Conservation (phyloP, 768 basidiomycete species). For the Collybia mongolica region DNA sequence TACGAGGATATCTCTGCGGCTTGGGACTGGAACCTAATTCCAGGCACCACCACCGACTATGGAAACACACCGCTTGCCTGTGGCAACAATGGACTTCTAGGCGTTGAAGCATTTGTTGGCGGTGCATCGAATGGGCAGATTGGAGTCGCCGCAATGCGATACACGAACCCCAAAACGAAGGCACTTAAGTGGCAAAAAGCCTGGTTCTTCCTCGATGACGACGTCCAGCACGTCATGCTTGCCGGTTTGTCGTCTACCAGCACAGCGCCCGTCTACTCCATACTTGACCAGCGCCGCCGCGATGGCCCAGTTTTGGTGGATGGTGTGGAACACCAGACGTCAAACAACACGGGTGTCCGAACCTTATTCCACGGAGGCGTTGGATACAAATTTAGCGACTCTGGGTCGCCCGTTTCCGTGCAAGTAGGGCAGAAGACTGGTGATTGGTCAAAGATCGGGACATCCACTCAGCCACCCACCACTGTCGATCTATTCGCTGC, state of each 20-base stretch:
- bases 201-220: slow-evolving; percentile 71
- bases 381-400: slow-evolving; percentile 52
- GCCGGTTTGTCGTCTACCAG: slow-evolving; percentile 46
- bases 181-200: slow-evolving; percentile 64
- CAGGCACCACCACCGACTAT: slow-evolving; percentile 70
- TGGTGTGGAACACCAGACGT: slow-evolving; percentile 17
- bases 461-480: slow-evolving; percentile 52
- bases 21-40: slow-evolving; percentile 81
- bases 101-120: slow-evolving; percentile 63
- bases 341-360: slow-evolving; percentile 24
- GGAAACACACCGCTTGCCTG: slow-evolving; percentile 54
- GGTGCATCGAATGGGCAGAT: slow-evolving; percentile 57
- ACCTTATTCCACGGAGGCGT: slow-evolving; percentile 62
- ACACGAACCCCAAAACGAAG: slow-evolving; percentile 61
- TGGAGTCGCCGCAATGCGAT: slow-evolving; percentile 68
- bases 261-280: slow-evolving; percentile 51
- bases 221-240: slow-evolving; percentile 64
- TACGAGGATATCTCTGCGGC: slow-evolving; percentile 72
- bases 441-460: slow-evolving; percentile 63
- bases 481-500: slow-evolving; percentile 67
- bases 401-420: slow-evolving; percentile 25
- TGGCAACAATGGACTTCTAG: slow-evolving; percentile 36
- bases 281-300: slow-evolving; percentile 64
- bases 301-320: slow-evolving; percentile 46
- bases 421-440: slow-evolving; percentile 52